phyloP scores from a whole-genome alignment of 2,329 filamentous ascomycete species.

The Pseudopyrenochaeta lycopersici region DNA sequence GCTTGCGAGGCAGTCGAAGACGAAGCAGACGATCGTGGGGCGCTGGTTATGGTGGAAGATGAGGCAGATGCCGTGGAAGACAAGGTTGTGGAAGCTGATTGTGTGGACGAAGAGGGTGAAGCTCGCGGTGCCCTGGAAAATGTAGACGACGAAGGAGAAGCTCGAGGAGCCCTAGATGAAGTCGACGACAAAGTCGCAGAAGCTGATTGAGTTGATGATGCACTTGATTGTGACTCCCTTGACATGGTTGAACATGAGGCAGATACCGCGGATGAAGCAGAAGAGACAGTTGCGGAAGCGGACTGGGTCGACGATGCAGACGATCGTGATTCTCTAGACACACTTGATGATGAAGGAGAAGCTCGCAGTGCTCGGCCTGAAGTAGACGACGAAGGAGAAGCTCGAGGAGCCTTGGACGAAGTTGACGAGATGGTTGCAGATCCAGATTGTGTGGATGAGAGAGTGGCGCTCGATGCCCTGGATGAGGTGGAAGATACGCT shows the following conservation, averaged over 20 bases:
- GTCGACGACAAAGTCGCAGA: not conserved
- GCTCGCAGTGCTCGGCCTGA: too few relatives aligned
- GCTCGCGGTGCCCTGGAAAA: too few relatives aligned
- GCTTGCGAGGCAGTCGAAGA: not conserved
- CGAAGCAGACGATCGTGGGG: not conserved
- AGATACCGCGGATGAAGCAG: too few relatives aligned
- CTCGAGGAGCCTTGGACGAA: too few relatives aligned
- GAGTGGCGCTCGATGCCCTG: not conserved
- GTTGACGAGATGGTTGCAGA: not conserved
- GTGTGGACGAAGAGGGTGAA: not conserved
- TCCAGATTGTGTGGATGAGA: too few relatives aligned
- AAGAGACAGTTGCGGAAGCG: too few relatives aligned
- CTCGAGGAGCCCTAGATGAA: not conserved
- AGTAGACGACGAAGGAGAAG: not conserved
- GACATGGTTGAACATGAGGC: not conserved
- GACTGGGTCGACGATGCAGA: too few relatives aligned
- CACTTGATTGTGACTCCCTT: not conserved
- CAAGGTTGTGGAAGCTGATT: not conserved
- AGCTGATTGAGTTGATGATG: too few relatives aligned
- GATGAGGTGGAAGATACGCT: not conserved
- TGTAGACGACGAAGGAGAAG: too few relatives aligned
- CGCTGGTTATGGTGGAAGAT: too few relatives aligned
- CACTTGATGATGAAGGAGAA: too few relatives aligned
- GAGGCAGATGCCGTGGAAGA: not conserved
- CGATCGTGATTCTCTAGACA: too few relatives aligned